Conservation (phyloP, 1,139 yeast species). For the Diutina mesorugosa region DNA sequence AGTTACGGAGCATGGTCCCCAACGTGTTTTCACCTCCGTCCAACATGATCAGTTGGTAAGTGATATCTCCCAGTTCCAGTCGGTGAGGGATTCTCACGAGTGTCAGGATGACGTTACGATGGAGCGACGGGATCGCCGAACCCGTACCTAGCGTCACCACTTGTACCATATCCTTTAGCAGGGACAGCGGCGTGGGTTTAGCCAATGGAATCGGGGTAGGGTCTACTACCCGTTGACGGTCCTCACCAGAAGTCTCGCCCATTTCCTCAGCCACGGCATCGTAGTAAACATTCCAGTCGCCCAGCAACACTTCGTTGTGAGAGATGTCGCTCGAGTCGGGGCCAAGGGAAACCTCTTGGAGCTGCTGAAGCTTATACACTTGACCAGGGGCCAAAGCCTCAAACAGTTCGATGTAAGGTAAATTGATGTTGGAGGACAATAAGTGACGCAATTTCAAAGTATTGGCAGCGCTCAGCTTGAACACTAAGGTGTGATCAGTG, state of each 20-base stretch:
- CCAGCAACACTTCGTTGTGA: slow-evolving; percentile 10
- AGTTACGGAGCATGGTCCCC: slow-evolving; percentile 57
- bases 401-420: slow-evolving; percentile 24
- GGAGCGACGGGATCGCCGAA: slow-evolving; percentile 76
- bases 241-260: neutral
- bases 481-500: slow-evolving; percentile 47
- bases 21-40: slow-evolving; percentile 94
- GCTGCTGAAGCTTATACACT: slow-evolving; percentile 15
- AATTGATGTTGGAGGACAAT: slow-evolving; percentile 37
- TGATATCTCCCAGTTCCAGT: slow-evolving; percentile 13
- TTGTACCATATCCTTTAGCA: slow-evolving; percentile 45
- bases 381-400: slow-evolving; percentile 9
- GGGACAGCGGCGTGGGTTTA: neutral
- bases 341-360: slow-evolving; percentile 19
- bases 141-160: slow-evolving; percentile 85
- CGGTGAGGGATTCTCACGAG: slow-evolving; percentile 55
- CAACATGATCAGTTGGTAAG: slow-evolving; percentile 38
- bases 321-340: slow-evolving; percentile 14
- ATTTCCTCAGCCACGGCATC: slow-evolving; percentile 4
- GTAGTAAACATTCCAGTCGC: slow-evolving; percentile 19
- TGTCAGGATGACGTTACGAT: slow-evolving; percentile 76
- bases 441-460: slow-evolving; percentile 46
- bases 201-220: neutral
- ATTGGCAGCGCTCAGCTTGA: slow-evolving; percentile 40
- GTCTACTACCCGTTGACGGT: neutral